Evolutionary conservation across 2,329 filamentous ascomycete species (phyloP), one percentile per base, ranked within the genome.

Genomic region (Claviceps digitariae): DNA sequence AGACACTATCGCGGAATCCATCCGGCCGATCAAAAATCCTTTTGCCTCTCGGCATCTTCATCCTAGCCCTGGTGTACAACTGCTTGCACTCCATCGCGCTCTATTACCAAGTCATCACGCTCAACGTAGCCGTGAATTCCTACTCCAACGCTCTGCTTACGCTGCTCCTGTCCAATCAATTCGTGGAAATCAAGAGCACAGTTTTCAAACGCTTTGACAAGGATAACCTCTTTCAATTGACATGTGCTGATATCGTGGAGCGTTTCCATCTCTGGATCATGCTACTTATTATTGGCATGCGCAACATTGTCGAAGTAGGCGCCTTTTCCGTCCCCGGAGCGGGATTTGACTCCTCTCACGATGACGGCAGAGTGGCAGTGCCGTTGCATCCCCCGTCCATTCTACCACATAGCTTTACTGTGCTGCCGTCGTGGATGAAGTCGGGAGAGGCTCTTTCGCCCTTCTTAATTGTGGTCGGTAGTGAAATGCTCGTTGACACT

Each of bases 161-260:
- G 0, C 78, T 98, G 1, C 75, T 98, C 2, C 81, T 98, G 65
- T 96, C 90, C 7, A 98, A 97, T 64, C 94, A 98, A 64, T 98
- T 98, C 62, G 93, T 98, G 45, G 93, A 98, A 71, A 95, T 98
- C 74, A 98, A 98, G 65, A 88, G 88, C 56, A 94, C 90, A 0
- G 94, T 98, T 1, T 98, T 98, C 75, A 97, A 98, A 72, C 93
- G 91, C 56, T 95, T 97, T 58, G 93, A 98, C 62, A 97, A 96
- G 67, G 93, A 98, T 64, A 97, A 95, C 59, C 74, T 95, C 0
- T 98, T 98, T 65, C 93, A 98, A 66, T 76, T 98, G 15, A 95
- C 91, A 0, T 98, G 93, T 59, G 91, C 93, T 4, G 93, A 98
- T 65, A 85, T 98, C 36, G 93, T 98, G 1, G 93, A 98, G 69